Percentiles rank a stretch among this genome's conserved stretches.
These are phyloP conservation scores for Chaetoceros tenuissimus DNA, from an alignment of 108 stramenopile genomes.

Conservation along the genomic window DNA sequence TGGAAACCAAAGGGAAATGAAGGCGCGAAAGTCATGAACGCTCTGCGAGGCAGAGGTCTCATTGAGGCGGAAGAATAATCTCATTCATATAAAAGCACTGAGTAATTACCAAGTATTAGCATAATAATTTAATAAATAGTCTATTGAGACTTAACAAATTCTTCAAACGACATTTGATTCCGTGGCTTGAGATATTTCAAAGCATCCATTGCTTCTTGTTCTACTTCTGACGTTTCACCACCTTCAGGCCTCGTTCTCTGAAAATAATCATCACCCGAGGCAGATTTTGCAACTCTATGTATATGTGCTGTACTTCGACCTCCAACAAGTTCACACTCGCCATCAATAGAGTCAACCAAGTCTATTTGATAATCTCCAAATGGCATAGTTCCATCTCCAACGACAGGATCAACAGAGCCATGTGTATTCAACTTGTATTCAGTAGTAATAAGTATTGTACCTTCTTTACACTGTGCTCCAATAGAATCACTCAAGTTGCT, in stretches of 20 bases:
- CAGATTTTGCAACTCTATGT: conserved; percentile 45
- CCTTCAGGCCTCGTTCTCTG: no score
- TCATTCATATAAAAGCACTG: no score
- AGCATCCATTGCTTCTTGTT: conserved; percentile 13
- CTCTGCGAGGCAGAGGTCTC: not conserved
- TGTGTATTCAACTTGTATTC: conserved; percentile 45
- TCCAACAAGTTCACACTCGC: conserved; percentile 56
- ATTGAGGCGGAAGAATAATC: not conserved
- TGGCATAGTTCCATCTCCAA: conserved; percentile 41
- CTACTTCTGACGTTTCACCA: conserved; percentile 25
- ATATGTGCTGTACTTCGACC: conserved; percentile 68
- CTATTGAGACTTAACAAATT: not conserved
- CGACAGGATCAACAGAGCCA: conserved; percentile 22
- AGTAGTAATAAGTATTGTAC: conserved; percentile 71
- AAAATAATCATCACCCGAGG: conserved; percentile 24
- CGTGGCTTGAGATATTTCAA: conserved; percentile 20
- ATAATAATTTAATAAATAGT: no score
- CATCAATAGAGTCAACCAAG: conserved; percentile 53
- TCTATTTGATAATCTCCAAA: conserved; percentile 45
- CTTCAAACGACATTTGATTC: not conserved
- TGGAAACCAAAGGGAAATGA: conserved; percentile 68
- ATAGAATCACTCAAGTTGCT: conserved; percentile 42
- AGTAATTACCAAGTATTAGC: no score
- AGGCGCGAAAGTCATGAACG: conserved; percentile 18
- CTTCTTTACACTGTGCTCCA: conserved; percentile 61